A percentile compares a stretch with the other conserved stretches of the same genome.
Conservation (phyloP, 306 rosid species). For the Carpinus viminea region DNA sequence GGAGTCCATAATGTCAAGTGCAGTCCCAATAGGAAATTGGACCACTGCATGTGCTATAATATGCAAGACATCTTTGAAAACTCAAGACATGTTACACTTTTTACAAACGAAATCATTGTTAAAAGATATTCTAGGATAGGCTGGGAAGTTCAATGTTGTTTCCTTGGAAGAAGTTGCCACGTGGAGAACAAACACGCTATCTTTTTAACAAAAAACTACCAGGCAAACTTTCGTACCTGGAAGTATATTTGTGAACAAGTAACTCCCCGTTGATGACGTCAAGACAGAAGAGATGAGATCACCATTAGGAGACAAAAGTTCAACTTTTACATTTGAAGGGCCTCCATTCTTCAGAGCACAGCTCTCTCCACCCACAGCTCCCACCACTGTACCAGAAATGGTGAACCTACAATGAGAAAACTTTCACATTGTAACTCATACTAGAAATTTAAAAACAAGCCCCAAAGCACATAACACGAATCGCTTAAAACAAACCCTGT, state of each 20-base stretch:
- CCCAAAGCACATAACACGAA: conserved; percentile 10
- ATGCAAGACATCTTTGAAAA: neutral
- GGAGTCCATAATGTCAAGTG: neutral
- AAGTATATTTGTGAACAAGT: conserved; percentile 72
- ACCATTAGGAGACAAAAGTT: conserved; percentile 63
- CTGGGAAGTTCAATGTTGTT: conserved; percentile 17
- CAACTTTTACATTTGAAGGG: conserved; percentile 81
- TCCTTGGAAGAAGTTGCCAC: conserved; percentile 16
- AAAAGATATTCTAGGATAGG: neutral
- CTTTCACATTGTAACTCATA: conserved; percentile 17
- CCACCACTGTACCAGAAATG: conserved; percentile 83
- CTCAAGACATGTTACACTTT: neutral
- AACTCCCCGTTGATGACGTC: conserved; percentile 74
- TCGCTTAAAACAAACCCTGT: conserved; percentile 64
- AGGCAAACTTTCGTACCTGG: conserved; percentile 62
- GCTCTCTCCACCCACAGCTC: conserved; percentile 87
- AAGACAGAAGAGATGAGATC: conserved; percentile 67
- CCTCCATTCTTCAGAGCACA: conserved; percentile 77
- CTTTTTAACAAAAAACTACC: conserved; percentile 21
- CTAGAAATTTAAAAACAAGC: conserved; percentile 16
- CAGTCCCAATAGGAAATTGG: neutral
- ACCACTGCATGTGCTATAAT: neutral
- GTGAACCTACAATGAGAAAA: conserved; percentile 66
- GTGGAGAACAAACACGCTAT: conserved; percentile 13
- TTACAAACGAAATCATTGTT: neutral